phyloP scores from a whole-genome alignment of 495 filamentous ascomycete genomes.

The Jackrogersella minutella region DNA sequence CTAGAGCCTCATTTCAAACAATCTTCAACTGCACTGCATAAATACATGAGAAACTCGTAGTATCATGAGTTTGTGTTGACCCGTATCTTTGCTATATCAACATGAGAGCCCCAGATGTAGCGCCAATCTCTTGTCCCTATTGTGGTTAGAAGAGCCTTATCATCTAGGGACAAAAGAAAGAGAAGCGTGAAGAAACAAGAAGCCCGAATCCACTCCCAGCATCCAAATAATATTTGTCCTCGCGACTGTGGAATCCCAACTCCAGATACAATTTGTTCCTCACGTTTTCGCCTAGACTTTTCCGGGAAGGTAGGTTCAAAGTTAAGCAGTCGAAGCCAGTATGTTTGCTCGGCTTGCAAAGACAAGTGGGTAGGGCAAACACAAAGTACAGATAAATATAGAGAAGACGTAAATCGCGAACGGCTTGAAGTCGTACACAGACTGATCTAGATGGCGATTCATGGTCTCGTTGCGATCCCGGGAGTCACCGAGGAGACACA shows the following conservation, averaged over 20 bases:
- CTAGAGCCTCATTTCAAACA: too few relatives aligned
- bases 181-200: neutral
- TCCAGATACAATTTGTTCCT: neutral
- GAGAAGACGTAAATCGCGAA: neutral
- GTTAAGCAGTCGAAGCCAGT: neutral
- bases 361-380: neutral
- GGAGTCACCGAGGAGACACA: neutral
- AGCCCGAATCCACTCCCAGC: neutral
- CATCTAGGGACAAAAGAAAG: neutral
- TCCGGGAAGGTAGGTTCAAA: neutral
- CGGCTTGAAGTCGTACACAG: slow-evolving; percentile 6
- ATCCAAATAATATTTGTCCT: too few relatives aligned
- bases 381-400: neutral
- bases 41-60: too few relatives aligned
- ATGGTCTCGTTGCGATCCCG: neutral
- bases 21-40: too few relatives aligned
- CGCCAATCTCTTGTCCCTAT: neutral
- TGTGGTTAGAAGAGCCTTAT: neutral
- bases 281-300: neutral
- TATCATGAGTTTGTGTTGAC: too few relatives aligned
- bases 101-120: neutral
- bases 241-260: too few relatives aligned
- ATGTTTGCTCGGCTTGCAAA: slow-evolving; percentile 1
- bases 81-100: neutral
- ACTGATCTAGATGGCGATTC: neutral